phyloP scores from a whole-genome alignment of 1,139 yeast genomes.

The Blastobotrys serpentis region DNA sequence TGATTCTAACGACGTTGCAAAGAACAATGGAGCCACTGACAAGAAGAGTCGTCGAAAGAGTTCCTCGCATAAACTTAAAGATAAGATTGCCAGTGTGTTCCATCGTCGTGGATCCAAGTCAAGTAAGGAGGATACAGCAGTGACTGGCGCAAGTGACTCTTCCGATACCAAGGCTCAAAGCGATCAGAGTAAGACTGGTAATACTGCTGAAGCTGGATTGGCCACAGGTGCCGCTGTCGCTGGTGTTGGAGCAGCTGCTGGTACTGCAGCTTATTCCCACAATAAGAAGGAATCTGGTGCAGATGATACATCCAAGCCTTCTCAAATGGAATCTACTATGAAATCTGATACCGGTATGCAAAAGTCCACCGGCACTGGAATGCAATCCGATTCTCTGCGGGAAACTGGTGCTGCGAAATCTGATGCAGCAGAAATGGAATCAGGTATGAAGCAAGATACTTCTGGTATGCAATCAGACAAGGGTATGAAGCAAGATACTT shows the following conservation, averaged over 20 bases:
- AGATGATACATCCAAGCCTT: too few relatives aligned
- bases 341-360: conserved; percentile 9
- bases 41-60: conserved; percentile 1
- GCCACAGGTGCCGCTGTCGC: conserved; percentile 16
- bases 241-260: conserved; percentile 16
- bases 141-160: neutral
- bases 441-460: neutral
- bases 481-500: too few relatives aligned
- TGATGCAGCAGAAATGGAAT: too few relatives aligned
- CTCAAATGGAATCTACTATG: conserved; percentile 11
- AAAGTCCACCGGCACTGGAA: neutral
- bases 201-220: conserved; percentile 4
- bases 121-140: conserved; percentile 6
- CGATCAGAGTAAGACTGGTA: conserved; percentile 2
- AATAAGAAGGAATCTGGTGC: conserved; percentile 7
- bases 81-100: conserved; percentile 12
- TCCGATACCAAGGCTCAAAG: neutral
- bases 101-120: conserved; percentile 4
- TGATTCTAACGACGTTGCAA: neutral
- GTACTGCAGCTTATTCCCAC: conserved; percentile 12
- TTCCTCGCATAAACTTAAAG: conserved; percentile 10
- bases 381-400: too few relatives aligned
- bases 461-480: neutral
- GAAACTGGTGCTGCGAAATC: too few relatives aligned
- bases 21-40: too few relatives aligned